Base-by-base conservation (phyloP, 129 eudicot genomes). In the Flaveria robusta region DNA sequence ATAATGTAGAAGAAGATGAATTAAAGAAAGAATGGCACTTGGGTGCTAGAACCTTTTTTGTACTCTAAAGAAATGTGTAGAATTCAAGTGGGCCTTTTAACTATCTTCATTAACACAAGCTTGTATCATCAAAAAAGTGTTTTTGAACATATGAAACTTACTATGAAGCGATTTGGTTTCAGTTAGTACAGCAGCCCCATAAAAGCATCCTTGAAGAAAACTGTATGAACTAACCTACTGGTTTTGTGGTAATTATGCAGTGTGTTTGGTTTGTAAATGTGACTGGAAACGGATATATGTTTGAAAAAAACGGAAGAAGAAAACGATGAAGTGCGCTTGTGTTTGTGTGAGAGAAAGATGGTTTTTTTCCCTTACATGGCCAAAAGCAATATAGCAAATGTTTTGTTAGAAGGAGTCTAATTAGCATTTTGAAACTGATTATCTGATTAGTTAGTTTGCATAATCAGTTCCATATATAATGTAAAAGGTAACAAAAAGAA, bases 1-100 rank as follows among this genome's bases (percentile, higher is more conserved):
- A n/a, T 37, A 23, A 62, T 23, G 26, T 74, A 60, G 62, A 27
- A 74, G 70, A 12, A n/a, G 43, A 26, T 59, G 9, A 43, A 39
- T 7, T 22, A 15, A 56, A n/a, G 0, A 37, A 72, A 11, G 45
- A 26, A 24, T 59, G 18, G 3, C 42, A 59, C 8, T 42, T 74
- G 46, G 46, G 27, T 58, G 41, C 16, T 22, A 16, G 5, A 58
- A 58, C 15, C 22, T 22, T 14, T 52, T 39, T 58, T 31, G 22
- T 55, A 72, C 56, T 58, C 12, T 11, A 74, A 59, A 58, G 24
- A 8, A 42, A 4, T 74, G 8, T 59, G 15, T 54, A 12, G 19
- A 50, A 52, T 71, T 50, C 52, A 56, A 72, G 31, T 50, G 75
- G 42, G 15, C 18, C 54, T 26, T 71, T 0, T 31, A 31, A 4